Percentiles rank a stretch among this genome's conserved stretches.
Evolutionary conservation across 169 alveolate genomes (phyloP).

Genomic region (Prorocentrum cordatum): DNA sequence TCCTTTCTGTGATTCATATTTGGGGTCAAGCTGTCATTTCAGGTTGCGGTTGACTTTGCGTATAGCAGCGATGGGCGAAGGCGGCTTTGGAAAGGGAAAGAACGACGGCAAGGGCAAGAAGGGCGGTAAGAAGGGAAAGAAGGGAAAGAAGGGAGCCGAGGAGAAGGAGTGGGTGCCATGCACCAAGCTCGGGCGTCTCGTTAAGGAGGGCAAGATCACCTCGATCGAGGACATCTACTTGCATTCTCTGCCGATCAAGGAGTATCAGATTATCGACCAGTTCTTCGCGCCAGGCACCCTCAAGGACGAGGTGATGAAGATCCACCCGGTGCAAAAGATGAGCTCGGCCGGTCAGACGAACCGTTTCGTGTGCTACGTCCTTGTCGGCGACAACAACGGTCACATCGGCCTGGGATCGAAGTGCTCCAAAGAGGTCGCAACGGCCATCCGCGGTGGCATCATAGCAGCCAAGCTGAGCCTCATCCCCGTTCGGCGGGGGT

Average conservation of each 20-base stretch:
- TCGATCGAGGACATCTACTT: conserved; percentile 97
- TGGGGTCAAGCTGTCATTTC: too few species aligned
- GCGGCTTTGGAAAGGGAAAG: conserved; percentile 30
- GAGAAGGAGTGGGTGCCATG: conserved; percentile 98
- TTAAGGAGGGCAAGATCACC: conserved; percentile 89
- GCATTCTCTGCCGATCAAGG: conserved; percentile 98
- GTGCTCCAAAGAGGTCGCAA: conserved; percentile 99
- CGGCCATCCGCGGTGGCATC: conserved; percentile 99
- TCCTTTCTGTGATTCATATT: too few species aligned
- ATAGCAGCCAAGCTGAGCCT: conserved; percentile 96
- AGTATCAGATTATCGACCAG: conserved; percentile 91
- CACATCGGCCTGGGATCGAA: conserved; percentile 77
- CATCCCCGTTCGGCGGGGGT: conserved; percentile 99
- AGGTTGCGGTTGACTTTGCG: too few species aligned
- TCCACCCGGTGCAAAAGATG: conserved; percentile 99
- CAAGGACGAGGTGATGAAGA: conserved; percentile 98
- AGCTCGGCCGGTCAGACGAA: conserved; percentile 99
- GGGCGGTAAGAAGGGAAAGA: conserved; percentile 34
- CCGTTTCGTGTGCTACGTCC: conserved; percentile 99
- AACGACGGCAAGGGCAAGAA: conserved; percentile 43
- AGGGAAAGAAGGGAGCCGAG: conserved; percentile 75
- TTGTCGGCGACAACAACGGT: conserved; percentile 88
- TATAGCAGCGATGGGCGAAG: too few species aligned
- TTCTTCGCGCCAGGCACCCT: conserved; percentile 87
- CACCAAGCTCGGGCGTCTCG: conserved; percentile 99